These are phyloP conservation scores for Lanmaoa rubissima DNA, from an alignment of 768 basidiomycete species.

Conservation along the genomic window DNA sequence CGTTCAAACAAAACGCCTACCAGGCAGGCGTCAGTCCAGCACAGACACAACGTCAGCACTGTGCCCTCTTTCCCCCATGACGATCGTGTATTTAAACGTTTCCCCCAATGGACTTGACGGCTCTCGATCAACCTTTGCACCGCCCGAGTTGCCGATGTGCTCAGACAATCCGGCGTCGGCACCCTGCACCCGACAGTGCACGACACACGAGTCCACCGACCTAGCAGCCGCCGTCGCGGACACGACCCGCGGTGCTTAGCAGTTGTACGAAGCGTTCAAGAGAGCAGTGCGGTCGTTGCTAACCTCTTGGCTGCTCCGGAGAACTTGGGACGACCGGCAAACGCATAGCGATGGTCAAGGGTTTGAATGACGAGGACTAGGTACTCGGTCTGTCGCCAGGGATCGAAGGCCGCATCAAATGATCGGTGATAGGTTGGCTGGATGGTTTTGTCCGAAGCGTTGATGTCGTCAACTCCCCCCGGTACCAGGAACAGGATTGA, in stretches of 20 bases:
- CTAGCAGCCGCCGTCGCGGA: no score
- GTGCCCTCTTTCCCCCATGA: background rate
- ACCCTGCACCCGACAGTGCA: no score
- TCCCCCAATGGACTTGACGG: slow-evolving; percentile 43
- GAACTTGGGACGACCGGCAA: slow-evolving; percentile 8
- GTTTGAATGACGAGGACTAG: background rate
- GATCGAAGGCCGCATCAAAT: background rate
- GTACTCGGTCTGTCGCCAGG: background rate
- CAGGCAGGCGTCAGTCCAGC: slow-evolving; percentile 45
- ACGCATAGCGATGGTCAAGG: background rate
- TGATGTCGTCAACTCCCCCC: background rate
- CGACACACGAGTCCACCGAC: no score
- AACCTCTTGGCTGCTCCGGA: slow-evolving; percentile 39
- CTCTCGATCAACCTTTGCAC: background rate
- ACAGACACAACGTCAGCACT: slow-evolving; percentile 50
- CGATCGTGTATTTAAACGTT: background rate
- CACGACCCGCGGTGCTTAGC: slow-evolving; percentile 40
- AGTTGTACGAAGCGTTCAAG: slow-evolving; percentile 54
- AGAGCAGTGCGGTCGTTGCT: slow-evolving; percentile 53
- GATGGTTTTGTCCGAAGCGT: background rate
- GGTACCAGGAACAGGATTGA: no score
- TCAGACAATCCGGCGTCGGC: no score
- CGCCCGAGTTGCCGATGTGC: no score
- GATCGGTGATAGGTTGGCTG: background rate
- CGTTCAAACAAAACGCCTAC: slow-evolving; percentile 28